Evolutionary conservation across 176 grass and related monocot genomes (phyloP), one percentile per base, ranked within the genome.

Genomic region (Musa itinerans): DNA sequence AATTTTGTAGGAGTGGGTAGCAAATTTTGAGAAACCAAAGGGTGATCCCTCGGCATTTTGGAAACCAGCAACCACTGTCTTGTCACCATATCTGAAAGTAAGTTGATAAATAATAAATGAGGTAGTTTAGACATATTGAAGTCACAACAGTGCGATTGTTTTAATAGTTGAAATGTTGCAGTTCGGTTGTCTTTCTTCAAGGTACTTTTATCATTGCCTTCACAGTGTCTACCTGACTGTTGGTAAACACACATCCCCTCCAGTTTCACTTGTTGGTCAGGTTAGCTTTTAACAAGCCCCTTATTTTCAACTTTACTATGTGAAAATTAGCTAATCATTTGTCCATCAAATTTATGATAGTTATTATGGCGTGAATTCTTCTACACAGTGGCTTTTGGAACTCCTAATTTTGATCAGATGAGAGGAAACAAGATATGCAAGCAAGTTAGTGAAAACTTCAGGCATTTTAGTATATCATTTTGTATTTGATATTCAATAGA

Each of bases 21-120:
- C 84, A 85, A 93, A 84, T 64, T 98, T 91, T 85, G 95, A 98
- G 86, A 98, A 98, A 85, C 90, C 90, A 55, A 98, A 93, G 79
- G 86, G 90, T 59, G 80, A 98, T 49, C 95, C 95, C 14, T 98
- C 95, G 20, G 86, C 90, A 9, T 98, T 98, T 71, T 50, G 82
- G 58, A 91, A 89, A 85, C 95, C 95, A 23, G 88, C 80, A 12
- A 98, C 95, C 12, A 94, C 86, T 51, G 84, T 91, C 43, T 83
- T 98, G 78, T 94, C 90, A 75, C 90, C 86, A 2, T 94, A 98
- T 76, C 50, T 98, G 59, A 94, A 98, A 78, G 95, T 91, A 52
- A 81, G 71, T 70, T 14, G 52, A 81, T 8, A 62, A 51, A 15
- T 61, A 20, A 15, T 20, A 20, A 3, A 21, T 51, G 43, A 50